Evolutionary conservation across 345 rosid genomes (phyloP).

Genomic region (Leavenworthia alabamica): DNA sequence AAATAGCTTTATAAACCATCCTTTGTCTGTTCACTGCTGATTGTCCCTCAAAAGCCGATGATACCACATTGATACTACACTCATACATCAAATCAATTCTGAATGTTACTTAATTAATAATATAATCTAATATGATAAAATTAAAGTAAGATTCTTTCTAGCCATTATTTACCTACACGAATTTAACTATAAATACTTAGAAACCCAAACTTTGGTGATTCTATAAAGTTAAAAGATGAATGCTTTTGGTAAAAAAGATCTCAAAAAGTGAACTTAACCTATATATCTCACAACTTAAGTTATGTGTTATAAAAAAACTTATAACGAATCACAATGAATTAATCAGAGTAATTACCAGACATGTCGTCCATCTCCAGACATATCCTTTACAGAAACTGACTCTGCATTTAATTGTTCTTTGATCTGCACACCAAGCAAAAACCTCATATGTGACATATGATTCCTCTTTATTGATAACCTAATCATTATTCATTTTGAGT

Average conservation of each 20-base stretch:
- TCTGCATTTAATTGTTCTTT: conserved; percentile 75
- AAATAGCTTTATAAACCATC: conserved; percentile 95
- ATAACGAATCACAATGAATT: background rate
- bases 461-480: background rate
- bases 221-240: background rate
- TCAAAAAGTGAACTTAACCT: background rate
- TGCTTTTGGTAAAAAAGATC: background rate
- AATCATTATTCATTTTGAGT: background rate
- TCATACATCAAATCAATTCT: background rate
- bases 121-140: background rate
- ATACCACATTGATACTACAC: conserved; percentile 81
- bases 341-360: conserved; percentile 48
- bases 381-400: conserved; percentile 71
- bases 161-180: background rate
- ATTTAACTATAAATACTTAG: background rate
- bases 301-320: background rate
- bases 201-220: background rate
- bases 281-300: background rate
- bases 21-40: conserved; percentile 89
- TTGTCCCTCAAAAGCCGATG: conserved; percentile 78
- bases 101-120: background rate
- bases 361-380: conserved; percentile 95
- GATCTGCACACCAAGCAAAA: conserved; percentile 41
- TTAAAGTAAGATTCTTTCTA: background rate
- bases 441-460: background rate